These are phyloP conservation scores for Quercus dentata DNA, from an alignment of 306 rosid species.

Conservation along the genomic window DNA sequence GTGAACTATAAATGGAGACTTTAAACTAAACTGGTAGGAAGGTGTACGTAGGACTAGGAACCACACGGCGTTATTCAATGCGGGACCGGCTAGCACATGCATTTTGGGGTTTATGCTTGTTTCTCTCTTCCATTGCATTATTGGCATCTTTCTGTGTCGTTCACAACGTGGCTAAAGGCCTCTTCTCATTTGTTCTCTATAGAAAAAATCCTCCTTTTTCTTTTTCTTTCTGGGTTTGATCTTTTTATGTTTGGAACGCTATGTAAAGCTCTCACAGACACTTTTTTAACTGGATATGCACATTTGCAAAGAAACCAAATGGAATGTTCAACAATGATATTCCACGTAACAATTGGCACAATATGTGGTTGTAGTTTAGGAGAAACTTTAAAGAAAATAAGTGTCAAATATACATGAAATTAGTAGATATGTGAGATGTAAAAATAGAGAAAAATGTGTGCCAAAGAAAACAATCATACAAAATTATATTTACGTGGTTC, in stretches of 20 bases:
- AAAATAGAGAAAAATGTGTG: too few relatives aligned
- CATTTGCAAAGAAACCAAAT: background rate
- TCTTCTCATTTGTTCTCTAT: background rate
- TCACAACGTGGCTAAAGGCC: background rate
- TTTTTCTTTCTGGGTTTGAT: background rate
- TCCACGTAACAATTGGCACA: background rate
- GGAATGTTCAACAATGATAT: background rate
- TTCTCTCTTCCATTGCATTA: too few relatives aligned
- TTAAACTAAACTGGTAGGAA: background rate
- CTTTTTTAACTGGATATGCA: background rate
- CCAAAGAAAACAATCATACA: too few relatives aligned
- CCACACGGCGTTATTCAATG: background rate
- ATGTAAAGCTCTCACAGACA: background rate
- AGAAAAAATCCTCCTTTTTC: background rate
- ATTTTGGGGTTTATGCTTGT: too few relatives aligned
- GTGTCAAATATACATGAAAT: too few relatives aligned
- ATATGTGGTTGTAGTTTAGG: background rate
- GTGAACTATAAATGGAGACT: background rate
- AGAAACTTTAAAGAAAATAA: too few relatives aligned
- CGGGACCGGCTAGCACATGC: background rate
- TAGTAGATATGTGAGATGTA: too few relatives aligned
- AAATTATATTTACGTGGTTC: too few relatives aligned
- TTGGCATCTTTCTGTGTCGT: background rate
- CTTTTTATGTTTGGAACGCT: background rate
- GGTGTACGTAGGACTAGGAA: background rate